Evolutionary conservation across 139 green algal species (phyloP), one percentile per base, ranked within the genome.

Genomic region (Micractinium conductrix): DNA sequence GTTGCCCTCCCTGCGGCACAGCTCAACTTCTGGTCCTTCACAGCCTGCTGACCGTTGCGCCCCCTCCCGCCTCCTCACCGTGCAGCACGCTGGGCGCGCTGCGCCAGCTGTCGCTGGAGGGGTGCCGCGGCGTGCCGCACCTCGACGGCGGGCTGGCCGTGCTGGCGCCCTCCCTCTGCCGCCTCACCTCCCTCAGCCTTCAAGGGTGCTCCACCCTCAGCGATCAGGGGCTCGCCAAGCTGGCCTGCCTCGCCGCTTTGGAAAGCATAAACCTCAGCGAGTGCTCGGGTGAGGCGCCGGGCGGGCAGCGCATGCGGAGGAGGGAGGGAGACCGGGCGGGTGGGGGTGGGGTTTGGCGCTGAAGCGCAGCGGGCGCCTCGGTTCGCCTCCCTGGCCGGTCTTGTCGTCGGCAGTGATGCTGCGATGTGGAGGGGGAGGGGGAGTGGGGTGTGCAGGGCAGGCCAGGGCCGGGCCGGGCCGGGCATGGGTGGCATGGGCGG

Each of bases 161-260:
- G 8, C 38, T 80, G 44, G 69, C 60, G 10, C 58, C 50, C 50
- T 9, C 38, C 8, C 75, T 92, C 33, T 17, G 37, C 65, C 24
- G 68, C 45, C 80, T 90, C 8, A 79, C 58, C n/a, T 38, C 28
- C 35, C 74, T 90, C 28, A 87, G 69, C 75, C 82, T 91, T n/a
- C 63, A 80, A 19, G 79, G 89, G 40, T 92, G 88, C 90, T 74
- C 79, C 70, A 86, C 60, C 9, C 40, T 93, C 40, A 87, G 42
- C 22, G 89, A 90, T 30, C 44, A n/a, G 4, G 90, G 90, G 16
- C 85, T 93, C 33, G 42, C 65, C 2, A 38, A 80, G 21, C 68
- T 93, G 85, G 63, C 45, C 17, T 50, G 22, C 0, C 69, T 93
- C 35, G 42, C 76, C 16, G n/a, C 35, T 7, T 84, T 93, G 45